Evolutionary conservation across 2,329 filamentous ascomycete species (phyloP).

Genomic region (Capronia americana): DNA sequence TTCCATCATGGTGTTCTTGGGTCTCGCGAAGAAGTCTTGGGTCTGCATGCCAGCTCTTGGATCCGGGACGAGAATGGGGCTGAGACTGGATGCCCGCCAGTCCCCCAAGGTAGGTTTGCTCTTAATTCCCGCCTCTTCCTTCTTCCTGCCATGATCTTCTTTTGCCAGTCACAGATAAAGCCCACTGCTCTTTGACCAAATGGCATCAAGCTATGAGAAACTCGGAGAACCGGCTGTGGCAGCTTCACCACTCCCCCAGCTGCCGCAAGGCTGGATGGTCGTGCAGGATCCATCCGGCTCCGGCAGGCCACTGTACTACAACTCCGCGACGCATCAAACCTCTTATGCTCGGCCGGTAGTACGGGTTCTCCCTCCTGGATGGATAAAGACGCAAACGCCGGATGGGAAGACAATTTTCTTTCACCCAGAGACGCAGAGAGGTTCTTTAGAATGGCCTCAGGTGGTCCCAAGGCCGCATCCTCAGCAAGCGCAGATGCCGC

Average conservation of each 20-base stretch:
- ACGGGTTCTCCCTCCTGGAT: conserved; percentile 17
- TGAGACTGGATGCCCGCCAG: background rate
- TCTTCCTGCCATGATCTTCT: background rate
- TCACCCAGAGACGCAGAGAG: conserved; percentile 19
- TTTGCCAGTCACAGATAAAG: background rate
- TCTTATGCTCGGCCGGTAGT: conserved; percentile 16
- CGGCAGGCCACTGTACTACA: conserved; percentile 11
- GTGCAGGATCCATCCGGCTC: conserved; percentile 18
- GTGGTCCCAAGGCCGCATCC: background rate
- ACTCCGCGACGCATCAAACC: conserved; percentile 8
- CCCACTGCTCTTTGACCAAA: background rate
- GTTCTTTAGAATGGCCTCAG: conserved; percentile 11
- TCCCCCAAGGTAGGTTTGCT: conserved; percentile 4
- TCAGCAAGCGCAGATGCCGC: conserved; percentile 4
- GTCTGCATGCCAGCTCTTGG: background rate
- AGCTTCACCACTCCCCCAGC: background rate
- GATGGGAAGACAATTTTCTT: conserved; percentile 23
- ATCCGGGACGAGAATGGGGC: conserved; percentile 8
- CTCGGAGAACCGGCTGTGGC: background rate
- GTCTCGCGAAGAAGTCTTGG: conserved; percentile 10
- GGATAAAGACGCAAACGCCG: conserved; percentile 19
- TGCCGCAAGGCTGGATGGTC: conserved; percentile 20
- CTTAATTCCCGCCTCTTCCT: conserved; percentile 3
- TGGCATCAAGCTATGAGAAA: conserved; percentile 6
- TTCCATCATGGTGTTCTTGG: conserved; percentile 4